Conservation (phyloP, 306 rosid species). For the Fragaria ananassa region DNA sequence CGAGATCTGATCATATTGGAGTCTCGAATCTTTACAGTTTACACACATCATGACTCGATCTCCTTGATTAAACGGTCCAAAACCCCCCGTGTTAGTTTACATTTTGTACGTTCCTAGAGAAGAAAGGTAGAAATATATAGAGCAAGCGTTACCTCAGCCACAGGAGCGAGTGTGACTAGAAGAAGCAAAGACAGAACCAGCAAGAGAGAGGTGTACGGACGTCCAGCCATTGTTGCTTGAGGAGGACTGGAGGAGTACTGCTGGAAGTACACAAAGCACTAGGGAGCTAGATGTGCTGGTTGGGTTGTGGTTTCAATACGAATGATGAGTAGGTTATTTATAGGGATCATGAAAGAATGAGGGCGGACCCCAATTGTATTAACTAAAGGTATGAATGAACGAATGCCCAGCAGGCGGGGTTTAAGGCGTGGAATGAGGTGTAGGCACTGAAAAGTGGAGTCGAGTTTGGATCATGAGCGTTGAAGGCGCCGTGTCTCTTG, state of each 20-base stretch:
- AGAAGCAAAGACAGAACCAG: slow-evolving; percentile 53
- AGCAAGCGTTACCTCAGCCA: slow-evolving; percentile 45
- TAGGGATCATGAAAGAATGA: slow-evolving; percentile 14
- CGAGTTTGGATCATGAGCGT: slow-evolving; percentile 25
- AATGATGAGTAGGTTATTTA: slow-evolving; percentile 31
- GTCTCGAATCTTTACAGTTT: neutral
- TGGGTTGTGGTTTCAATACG: neutral
- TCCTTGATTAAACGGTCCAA: neutral
- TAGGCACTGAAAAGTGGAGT: neutral
- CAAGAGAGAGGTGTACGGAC: slow-evolving; percentile 36
- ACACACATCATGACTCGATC: neutral
- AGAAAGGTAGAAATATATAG: no score
- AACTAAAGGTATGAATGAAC: neutral
- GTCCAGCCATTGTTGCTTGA: slow-evolving; percentile 35
- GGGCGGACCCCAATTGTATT: neutral
- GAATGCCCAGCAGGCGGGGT: slow-evolving; percentile 19
- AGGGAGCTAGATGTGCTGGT: neutral
- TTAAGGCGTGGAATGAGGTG: slow-evolving; percentile 47
- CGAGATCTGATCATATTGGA: neutral
- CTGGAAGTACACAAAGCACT: neutral
- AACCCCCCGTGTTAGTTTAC: neutral
- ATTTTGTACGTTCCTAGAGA: neutral
- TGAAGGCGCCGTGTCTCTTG: slow-evolving; percentile 48
- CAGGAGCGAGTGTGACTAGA: slow-evolving; percentile 48
- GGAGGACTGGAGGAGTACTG: neutral